These are phyloP conservation scores for Yarrowia yakushimensis DNA, from an alignment of 805 yeast genomes.

Conservation along the genomic window DNA sequence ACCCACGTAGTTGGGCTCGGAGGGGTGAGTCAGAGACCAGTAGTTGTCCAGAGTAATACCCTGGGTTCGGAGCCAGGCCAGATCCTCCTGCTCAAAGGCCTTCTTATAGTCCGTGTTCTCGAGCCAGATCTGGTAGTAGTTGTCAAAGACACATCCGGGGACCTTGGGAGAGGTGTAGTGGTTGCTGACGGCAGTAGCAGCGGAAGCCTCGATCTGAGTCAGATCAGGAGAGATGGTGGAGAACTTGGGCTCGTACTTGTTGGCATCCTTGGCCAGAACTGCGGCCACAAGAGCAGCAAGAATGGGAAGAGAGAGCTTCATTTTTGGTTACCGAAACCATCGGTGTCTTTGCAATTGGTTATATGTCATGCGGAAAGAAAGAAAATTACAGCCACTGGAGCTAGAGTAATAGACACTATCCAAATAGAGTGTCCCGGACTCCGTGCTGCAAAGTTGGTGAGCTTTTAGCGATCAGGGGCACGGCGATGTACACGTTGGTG, in stretches of 20 bases:
- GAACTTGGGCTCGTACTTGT: not conserved
- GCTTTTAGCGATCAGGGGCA: not conserved
- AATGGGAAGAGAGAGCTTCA: not conserved
- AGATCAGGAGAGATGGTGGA: not conserved
- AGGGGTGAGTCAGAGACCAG: constrained; percentile 52
- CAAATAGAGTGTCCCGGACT: not conserved
- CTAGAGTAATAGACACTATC: not conserved
- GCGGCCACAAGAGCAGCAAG: not conserved
- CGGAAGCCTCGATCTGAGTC: constrained; percentile 1
- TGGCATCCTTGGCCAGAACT: not conserved
- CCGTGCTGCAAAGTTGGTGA: not conserved
- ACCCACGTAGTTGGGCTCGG: constrained; percentile 53
- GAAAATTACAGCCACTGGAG: not conserved
- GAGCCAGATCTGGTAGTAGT: constrained; percentile 47
- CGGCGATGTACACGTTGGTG: not conserved
- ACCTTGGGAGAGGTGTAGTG: constrained; percentile 33
- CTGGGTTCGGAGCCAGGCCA: constrained; percentile 43
- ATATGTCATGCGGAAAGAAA: not conserved
- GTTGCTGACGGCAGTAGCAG: constrained; percentile 4
- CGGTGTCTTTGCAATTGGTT: not conserved
- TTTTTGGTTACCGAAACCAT: not conserved
- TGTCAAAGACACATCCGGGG: constrained; percentile 42
- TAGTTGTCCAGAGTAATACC: constrained; percentile 50
- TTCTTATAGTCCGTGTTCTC: constrained; percentile 52
- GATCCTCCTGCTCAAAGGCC: constrained; percentile 46